Evolutionary conservation across 768 basidiomycete genomes (phyloP), one percentile per base, ranked within the genome.

Genomic region (Multifurca ochricompacta): DNA sequence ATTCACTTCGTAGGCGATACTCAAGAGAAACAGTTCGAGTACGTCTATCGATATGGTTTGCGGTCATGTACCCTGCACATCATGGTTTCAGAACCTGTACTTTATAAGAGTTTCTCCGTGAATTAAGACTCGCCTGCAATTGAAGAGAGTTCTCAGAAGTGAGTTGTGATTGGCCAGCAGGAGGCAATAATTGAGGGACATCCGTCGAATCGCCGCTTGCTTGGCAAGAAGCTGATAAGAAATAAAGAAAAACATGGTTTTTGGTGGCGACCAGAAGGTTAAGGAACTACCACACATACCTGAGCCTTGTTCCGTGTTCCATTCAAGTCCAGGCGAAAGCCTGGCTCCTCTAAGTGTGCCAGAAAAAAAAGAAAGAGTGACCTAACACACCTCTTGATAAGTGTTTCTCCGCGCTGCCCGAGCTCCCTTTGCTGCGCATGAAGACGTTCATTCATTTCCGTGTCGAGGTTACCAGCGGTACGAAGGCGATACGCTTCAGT

Each of bases 401-500:
- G 27, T 1, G 31, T 21, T 10, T 52, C 50, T 18, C 56, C 56
- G 3, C 56, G 56, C 16, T 21, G 25, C 44, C 48, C 56, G 14
- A 57, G 56, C 3, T 48, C 45, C 16, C 4, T 14, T 23, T 57
- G 56, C 8, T 41, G 37, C 27, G 44, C 19, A 19, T 21, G 56
- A 16, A 57, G 19, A 11, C 45, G 37, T 31, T 52, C 56, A 3
- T 52, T 57, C 13, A 32, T 25, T 3, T 44, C 34, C 2, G 9
- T 7, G 21, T 51, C 50, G 16, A 51, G 49, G 27, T 11, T 10
- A 6, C 45, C 55, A 3, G 45, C 18, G 1, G 27, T 42, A 39
- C 55, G 50, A 36, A 56, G 50, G 44, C 39, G 45, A 25, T 56
- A 56, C 1, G 27, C 55, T 19, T 56, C 55, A 3, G 39, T 36